Base-by-base conservation (phyloP, 768 basidiomycete species). In the Cantharellus anzutake region DNA sequence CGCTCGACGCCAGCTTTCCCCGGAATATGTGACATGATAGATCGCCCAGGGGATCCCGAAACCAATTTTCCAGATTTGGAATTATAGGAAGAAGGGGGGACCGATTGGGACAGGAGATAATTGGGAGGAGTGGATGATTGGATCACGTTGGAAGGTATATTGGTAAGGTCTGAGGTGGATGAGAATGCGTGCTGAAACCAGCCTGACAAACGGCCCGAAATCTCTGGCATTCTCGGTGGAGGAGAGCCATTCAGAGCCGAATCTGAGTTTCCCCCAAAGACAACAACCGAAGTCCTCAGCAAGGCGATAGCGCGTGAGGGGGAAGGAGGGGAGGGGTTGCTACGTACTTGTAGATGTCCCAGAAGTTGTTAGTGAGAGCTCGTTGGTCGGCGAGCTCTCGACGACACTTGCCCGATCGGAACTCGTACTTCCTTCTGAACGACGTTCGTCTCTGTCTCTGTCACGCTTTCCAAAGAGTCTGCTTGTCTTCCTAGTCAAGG, bases 171-270 rank as follows among this genome's bases (percentile, higher is more conserved):
- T 0, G 81, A 80, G 0, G 82, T 75, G 1, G 85, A 69, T 67
- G 76, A 78, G 71, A 89, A 85, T 0, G 83, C 83, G 69, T 87
- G 84, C 0, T 82, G 78, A 70, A 88, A 77, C 86, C 86, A 86
- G 64, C 86, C 84, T 0, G 84, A 81, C 51, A 88, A 78, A 0
- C 86, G 76, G 11, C 80, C 81, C 1, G 86, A 82, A 39, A 88
- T 75, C 72, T 86, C 84, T 35, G 59, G 56, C 59, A 63, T 29
- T 42, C 51, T 34, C 48, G 48, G 11, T n/a, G 51, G 37, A n/a
- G 65, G n/a, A 20, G 20, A 11, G 38, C 38, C 38, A 57, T 57
- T 57, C 11, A 57, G 5, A 5, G 14, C 20, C 20, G 20, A 29
- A 29, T 29, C 20, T 29, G 20, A 29, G 20, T 29, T 29, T 29